These are phyloP conservation scores for Pezicula rhizophila DNA, from an alignment of 2,329 filamentous ascomycete species.

Conservation along the genomic window DNA sequence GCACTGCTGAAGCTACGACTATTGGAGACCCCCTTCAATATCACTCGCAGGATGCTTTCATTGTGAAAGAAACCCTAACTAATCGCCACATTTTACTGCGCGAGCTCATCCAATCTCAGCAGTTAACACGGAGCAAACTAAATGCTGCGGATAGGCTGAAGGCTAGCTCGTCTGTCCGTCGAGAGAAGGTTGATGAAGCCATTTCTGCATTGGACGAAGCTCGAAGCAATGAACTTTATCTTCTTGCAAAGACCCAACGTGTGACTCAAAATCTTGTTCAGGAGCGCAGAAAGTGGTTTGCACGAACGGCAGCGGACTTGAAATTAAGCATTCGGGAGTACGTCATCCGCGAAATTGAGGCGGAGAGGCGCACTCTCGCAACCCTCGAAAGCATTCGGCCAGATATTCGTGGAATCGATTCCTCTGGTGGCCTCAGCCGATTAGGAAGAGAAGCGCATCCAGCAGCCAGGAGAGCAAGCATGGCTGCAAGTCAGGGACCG, in stretches of 20 bases:
- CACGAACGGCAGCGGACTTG: constrained; percentile 77
- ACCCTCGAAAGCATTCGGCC: constrained; percentile 90
- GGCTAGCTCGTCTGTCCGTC: constrained; percentile 75
- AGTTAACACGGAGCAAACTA: constrained; percentile 74
- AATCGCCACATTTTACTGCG: constrained; percentile 95
- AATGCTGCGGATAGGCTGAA: constrained; percentile 85
- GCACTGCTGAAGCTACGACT: constrained; percentile 91
- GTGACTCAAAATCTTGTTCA: constrained; percentile 85
- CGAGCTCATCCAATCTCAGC: constrained; percentile 87
- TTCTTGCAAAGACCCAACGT: constrained; percentile 78
- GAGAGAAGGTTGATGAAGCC: constrained; percentile 98
- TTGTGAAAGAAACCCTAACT: constrained; percentile 95
- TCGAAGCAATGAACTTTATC: constrained; percentile 70
- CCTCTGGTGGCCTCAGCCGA: constrained; percentile 81
- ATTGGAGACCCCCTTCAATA: constrained; percentile 91
- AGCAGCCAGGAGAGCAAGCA: constrained; percentile 59
- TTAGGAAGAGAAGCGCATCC: constrained; percentile 87
- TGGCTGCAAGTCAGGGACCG: constrained; percentile 86
- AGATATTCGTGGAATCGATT: constrained; percentile 88
- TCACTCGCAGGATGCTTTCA: constrained; percentile 91
- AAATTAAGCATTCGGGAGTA: constrained; percentile 82
- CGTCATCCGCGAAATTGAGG: constrained; percentile 89
- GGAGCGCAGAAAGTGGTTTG: constrained; percentile 88
- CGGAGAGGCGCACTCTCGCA: constrained; percentile 84
- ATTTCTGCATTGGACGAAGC: constrained; percentile 87